A percentile compares a stretch with the other conserved stretches of the same genome.
These are phyloP conservation scores for Tolypocladium amazonense DNA, from an alignment of 2,329 filamentous ascomycete genomes.

Conservation along the genomic window DNA sequence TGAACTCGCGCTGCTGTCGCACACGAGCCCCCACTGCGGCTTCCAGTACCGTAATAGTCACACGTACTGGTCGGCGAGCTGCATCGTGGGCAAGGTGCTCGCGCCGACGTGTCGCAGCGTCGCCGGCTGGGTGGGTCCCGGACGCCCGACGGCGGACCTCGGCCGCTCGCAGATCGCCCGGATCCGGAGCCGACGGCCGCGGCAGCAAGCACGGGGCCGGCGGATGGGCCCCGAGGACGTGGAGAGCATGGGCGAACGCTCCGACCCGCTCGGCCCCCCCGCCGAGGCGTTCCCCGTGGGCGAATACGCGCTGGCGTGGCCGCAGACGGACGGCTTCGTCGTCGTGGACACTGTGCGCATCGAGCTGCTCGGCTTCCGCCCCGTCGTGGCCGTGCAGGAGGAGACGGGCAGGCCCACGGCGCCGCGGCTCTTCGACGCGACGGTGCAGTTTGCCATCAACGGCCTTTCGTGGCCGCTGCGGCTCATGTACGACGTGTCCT, in stretches of 20 bases:
- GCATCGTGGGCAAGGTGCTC: constrained; percentile 66
- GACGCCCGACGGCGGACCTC: constrained; percentile 56
- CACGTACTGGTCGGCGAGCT: constrained; percentile 66
- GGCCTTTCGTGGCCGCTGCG: constrained; percentile 53
- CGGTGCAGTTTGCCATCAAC: constrained; percentile 52
- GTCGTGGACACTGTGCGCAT: constrained; percentile 57
- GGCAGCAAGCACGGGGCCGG: constrained; percentile 23
- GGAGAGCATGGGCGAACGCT: constrained; percentile 54
- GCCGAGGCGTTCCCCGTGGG: constrained; percentile 52
- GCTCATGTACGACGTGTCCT: constrained; percentile 54
- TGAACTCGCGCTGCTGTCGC: constrained; percentile 54
- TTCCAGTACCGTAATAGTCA: constrained; percentile 67
- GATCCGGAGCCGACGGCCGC: constrained; percentile 49
- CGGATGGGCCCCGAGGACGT: constrained; percentile 48
- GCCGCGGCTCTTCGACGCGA: constrained; percentile 47
- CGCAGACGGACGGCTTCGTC: constrained; percentile 42
- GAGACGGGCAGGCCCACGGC: constrained; percentile 10
- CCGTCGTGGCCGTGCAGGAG: constrained; percentile 19
- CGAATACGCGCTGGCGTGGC: constrained; percentile 54
- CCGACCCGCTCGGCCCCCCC: constrained; percentile 56
- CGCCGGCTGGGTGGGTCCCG: constrained; percentile 66
- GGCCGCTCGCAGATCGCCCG: constrained; percentile 59
- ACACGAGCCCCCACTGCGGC: constrained; percentile 57
- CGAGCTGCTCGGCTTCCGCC: constrained; percentile 53
- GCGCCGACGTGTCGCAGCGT: constrained; percentile 61